Evolutionary conservation across 179 eudicot species (phyloP).

Genomic region (Patellifolia procumbens): DNA sequence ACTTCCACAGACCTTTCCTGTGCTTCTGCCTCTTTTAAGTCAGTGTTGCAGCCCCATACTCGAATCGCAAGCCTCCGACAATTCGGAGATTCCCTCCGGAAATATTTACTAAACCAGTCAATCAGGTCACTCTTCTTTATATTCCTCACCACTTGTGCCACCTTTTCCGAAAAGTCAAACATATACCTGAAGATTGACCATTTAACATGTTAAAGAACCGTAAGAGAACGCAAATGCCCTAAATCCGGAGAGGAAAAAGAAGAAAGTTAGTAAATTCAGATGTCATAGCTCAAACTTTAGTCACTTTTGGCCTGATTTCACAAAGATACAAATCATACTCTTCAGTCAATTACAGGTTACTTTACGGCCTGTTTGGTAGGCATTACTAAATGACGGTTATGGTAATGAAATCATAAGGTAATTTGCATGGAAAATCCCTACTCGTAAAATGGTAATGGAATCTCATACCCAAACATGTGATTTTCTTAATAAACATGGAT

Average conservation of each 20-base stretch:
- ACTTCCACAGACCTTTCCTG: constrained; percentile 36
- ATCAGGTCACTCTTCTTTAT: constrained; percentile 59
- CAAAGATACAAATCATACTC: not conserved
- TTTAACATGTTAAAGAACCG: not conserved
- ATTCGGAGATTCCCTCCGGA: constrained; percentile 56
- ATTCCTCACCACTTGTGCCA: constrained; percentile 55
- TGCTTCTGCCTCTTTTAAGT: constrained; percentile 42
- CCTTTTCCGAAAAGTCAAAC: constrained; percentile 78
- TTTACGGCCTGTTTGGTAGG: too few relatives aligned
- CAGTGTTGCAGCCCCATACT: constrained; percentile 88
- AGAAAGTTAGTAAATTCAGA: not conserved
- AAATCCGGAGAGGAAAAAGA: not conserved
- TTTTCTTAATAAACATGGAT: too few relatives aligned
- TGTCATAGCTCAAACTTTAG: not conserved
- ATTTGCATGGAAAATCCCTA: too few relatives aligned
- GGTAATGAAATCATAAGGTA: too few relatives aligned
- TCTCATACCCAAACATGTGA: too few relatives aligned
- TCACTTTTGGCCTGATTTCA: not conserved
- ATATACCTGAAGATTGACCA: constrained; percentile 59
- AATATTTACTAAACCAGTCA: constrained; percentile 68
- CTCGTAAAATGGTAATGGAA: too few relatives aligned
- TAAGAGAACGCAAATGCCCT: not conserved
- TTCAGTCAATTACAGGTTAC: not conserved
- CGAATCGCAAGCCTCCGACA: constrained; percentile 80
- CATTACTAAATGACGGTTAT: too few relatives aligned